phyloP scores from a whole-genome alignment of 306 rosid species.

The cucumber (Cucumis sativus) region Cucumber_9930_V3 NC_026658.2:1622501-1623000 shows the following conservation, averaged over 20 bases:
- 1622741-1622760: neutral
- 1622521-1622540: slow-evolving; percentile 40
- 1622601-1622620: slow-evolving; percentile 23
- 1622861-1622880: slow-evolving; percentile 40
- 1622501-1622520: neutral
- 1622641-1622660: slow-evolving; percentile 42
- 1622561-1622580: slow-evolving; percentile 74
- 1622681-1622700: slow-evolving; percentile 42
- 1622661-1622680: slow-evolving; percentile 40
- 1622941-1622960: slow-evolving; percentile 66
- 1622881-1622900: slow-evolving; percentile 86
- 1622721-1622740: neutral
- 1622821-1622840: slow-evolving; percentile 37
- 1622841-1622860: slow-evolving; percentile 23
- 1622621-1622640: slow-evolving; percentile 46
- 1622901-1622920: slow-evolving; percentile 75
- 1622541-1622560: slow-evolving; percentile 88
- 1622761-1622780: slow-evolving; percentile 28
- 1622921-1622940: slow-evolving; percentile 71
- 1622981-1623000: neutral
- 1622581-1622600: slow-evolving; percentile 34
- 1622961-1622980: slow-evolving; percentile 9
- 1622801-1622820: slow-evolving; percentile 22
- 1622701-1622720: neutral
- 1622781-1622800: slow-evolving; percentile 44